Evolutionary conservation across 2,329 filamentous ascomycete species (phyloP), one percentile per base, ranked within the genome.

Genomic region (Talaromyces sp.): DNA sequence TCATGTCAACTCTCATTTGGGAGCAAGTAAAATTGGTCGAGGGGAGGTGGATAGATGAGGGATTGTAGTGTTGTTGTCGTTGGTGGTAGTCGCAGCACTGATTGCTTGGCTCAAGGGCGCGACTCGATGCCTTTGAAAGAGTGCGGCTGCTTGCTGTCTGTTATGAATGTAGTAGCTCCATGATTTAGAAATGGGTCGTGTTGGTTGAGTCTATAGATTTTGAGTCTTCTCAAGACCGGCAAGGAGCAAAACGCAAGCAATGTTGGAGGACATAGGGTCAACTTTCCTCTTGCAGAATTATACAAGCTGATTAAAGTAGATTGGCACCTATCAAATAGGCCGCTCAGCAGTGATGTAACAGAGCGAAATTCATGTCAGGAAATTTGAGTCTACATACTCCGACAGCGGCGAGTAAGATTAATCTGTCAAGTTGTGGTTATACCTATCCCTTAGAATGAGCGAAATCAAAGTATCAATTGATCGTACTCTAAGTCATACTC

Each of bases 401-500:
- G 11, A 11, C 19, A 47, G 8, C 43, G 19, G 19, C 8, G n/a
- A 19, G 22, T 27, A 50, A 10, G 47, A 31, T 31, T 31, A 31
- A 31, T 31, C 27, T 31, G 27, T 31, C 27, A 6, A 31, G 27
- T 31, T 31, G 27, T 31, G 27, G 27, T 31, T 31, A 31, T 6
- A 31, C 3, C 5, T 31, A 6, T 7, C 1, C 27, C 27, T 31
- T 31, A 6, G 27, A 13, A 54, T 3, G n/a, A 37, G 39, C 11
- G 14, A 19, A 39, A 33, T 33, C 33, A 24, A n/a, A 37, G 19
- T 39, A 56, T 56, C 52, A 56, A 39, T 39, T 56, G 52, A 56
- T 56, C 7, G 33, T 56, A 56, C 52, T 43, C 35, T 62, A 43
- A 57, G 47, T 50, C 48, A 65, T 67, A 67, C 50, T 65, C 63